Evolutionary conservation across 192 early-diverging fungal species (phyloP).

Genomic region (Podila epicladia): DNA sequence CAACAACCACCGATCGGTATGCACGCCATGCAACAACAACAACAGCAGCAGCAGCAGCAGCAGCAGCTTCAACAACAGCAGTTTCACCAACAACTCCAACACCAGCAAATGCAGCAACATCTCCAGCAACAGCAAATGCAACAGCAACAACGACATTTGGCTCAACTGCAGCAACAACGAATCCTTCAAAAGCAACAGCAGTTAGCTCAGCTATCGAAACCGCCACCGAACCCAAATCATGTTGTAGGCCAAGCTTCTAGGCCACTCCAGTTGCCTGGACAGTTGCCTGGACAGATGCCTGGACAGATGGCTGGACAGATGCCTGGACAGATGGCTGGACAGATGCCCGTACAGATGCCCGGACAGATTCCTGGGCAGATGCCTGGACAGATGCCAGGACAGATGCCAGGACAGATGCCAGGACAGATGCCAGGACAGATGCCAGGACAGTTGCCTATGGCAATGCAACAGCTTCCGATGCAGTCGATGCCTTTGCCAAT

Average conservation of each 20-base stretch:
- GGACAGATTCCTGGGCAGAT: not conserved
- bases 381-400: not conserved
- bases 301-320: not conserved
- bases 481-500: conserved; percentile 9
- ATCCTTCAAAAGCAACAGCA: conserved; percentile 6
- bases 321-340: not conserved
- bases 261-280: not conserved
- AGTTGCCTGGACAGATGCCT: not conserved
- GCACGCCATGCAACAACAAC: not conserved
- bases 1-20: not conserved
- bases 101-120: not conserved
- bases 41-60: conserved; percentile 1
- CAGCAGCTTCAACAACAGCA: not conserved
- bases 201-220: not conserved
- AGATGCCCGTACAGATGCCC: not conserved
- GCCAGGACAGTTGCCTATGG: conserved; percentile 5
- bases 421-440: not conserved
- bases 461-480: conserved; percentile 4
- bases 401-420: not conserved
- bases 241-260: not conserved
- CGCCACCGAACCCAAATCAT: not conserved
- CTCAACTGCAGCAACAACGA: not conserved
- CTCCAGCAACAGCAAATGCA: not conserved
- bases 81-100: not conserved
- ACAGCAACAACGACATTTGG: conserved; percentile 2